Evolutionary conservation across 495 filamentous ascomycete species (phyloP), one percentile per base, ranked within the genome.

Genomic region (Podospora appendiculata): DNA sequence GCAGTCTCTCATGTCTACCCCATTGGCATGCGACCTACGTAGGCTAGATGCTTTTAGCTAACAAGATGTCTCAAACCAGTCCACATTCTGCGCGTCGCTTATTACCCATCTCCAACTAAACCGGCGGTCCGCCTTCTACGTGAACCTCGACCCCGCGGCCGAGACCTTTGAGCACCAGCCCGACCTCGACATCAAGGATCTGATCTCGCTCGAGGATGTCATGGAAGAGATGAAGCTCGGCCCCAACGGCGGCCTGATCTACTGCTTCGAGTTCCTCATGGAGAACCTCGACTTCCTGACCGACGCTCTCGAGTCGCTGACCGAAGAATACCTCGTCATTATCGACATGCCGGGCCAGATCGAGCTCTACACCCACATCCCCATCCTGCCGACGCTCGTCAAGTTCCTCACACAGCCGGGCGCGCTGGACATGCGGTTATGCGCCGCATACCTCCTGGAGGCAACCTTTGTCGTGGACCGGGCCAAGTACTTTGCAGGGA

Each of bases 341-440:
- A 89, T 98, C 74, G 93, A 98, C 69, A 96, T 96, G 87, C 93
- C 93, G 0, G 93, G 93, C 47, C 93, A 98, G 70, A 96, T 98
- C 69, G 93, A 98, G 70, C 87, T 98, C 32, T 98, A 97, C 74
- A 96, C 93, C 11, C 93, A 98, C 64, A 85, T 96, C 32, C 93
- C 93, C 11, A 84, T 97, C 60, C 72, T 98, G 19, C 93, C 93
- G 3, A 82, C 80, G n/a, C 79, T 98, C 39, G 82, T 88, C 48
- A 84, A 82, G 59, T 88, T 89, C 66, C 79, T 98, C 8, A 88
- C 85, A 33, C 80, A 85, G 35, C 74, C 82, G 32, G 89, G 90
- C n/a, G 77, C 81, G 7, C 76, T 97, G 52, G 89, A 93, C 68
- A 86, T 96, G 66, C 87, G 84, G 51, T 77, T 98, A 46, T 96